Evolutionary conservation across 352 stramenopile genomes (phyloP).

Genomic region (Pythium volutum): DNA sequence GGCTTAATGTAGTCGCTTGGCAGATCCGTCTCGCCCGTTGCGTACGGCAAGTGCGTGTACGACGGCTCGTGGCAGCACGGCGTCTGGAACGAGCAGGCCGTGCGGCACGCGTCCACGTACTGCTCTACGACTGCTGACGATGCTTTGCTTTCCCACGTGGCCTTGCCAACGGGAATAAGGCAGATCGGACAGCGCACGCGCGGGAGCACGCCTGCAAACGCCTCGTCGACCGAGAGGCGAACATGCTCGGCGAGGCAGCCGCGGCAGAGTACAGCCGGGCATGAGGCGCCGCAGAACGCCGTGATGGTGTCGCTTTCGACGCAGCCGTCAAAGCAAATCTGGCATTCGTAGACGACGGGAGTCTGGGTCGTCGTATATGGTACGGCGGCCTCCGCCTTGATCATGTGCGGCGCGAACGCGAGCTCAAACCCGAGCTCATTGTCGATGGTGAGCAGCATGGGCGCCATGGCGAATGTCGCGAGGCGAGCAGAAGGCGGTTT

Average conservation of each 20-base stretch:
- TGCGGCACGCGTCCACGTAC: conserved; percentile 13
- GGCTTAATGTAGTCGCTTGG: neutral
- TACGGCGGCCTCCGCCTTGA: neutral
- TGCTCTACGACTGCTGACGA: neutral
- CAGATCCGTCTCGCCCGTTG: neutral
- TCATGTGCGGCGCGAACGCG: neutral
- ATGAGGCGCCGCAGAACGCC: conserved; percentile 15
- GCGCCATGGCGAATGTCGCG: conserved; percentile 8
- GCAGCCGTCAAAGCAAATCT: conserved; percentile 24
- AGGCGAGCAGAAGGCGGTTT: too few relatives aligned
- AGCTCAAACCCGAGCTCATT: neutral
- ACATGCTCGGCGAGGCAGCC: conserved; percentile 20
- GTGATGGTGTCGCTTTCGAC: conserved; percentile 3
- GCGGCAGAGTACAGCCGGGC: conserved; percentile 19
- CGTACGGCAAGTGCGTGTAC: conserved; percentile 24
- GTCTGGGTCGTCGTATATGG: too few relatives aligned
- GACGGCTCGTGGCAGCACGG: conserved; percentile 27
- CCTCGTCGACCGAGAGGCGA: conserved; percentile 1
- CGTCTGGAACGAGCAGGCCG: conserved; percentile 23
- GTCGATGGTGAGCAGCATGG: neutral
- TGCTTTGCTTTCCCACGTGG: conserved; percentile 9
- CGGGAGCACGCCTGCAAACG: conserved; percentile 21
- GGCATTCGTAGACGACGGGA: neutral
- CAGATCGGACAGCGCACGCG: conserved; percentile 28
- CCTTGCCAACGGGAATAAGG: conserved; percentile 23